These are phyloP conservation scores for Kazachstania bromeliacearum DNA, from an alignment of 805 yeast genomes.

Conservation along the genomic window DNA sequence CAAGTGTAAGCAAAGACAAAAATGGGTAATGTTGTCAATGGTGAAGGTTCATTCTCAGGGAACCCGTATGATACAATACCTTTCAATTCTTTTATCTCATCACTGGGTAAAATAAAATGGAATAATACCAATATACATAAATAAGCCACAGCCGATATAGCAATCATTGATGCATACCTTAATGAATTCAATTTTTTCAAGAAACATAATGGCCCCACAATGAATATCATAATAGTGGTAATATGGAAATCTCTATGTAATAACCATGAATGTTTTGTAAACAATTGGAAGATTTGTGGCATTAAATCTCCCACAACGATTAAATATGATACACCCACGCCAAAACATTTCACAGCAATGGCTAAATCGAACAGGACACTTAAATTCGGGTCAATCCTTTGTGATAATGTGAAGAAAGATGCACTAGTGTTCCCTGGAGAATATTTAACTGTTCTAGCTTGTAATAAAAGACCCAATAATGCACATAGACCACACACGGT, in stretches of 20 bases:
- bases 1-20: constrained; percentile 93
- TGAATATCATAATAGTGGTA: constrained; percentile 40
- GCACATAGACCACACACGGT: constrained; percentile 24
- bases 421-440: constrained; percentile 40
- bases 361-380: constrained; percentile 58
- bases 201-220: constrained; percentile 50
- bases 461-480: constrained; percentile 46
- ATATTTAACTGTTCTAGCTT: constrained; percentile 47
- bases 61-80: constrained; percentile 43
- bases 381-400: constrained; percentile 49
- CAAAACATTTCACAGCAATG: constrained; percentile 62
- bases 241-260: constrained; percentile 51
- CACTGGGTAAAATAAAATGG: constrained; percentile 42
- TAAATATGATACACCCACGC: constrained; percentile 58
- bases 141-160: constrained; percentile 72
- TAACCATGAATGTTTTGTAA: constrained; percentile 29
- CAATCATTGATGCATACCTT: constrained; percentile 76
- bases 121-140: constrained; percentile 60
- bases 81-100: constrained; percentile 24
- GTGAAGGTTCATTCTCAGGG: constrained; percentile 38
- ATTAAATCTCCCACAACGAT: constrained; percentile 63
- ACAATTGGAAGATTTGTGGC: constrained; percentile 41
- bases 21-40: constrained; percentile 77
- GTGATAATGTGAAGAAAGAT: constrained; percentile 56
- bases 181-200: constrained; percentile 70